Evolutionary conservation across 306 rosid genomes (phyloP).

Genomic region (Canavalia gladiata): DNA sequence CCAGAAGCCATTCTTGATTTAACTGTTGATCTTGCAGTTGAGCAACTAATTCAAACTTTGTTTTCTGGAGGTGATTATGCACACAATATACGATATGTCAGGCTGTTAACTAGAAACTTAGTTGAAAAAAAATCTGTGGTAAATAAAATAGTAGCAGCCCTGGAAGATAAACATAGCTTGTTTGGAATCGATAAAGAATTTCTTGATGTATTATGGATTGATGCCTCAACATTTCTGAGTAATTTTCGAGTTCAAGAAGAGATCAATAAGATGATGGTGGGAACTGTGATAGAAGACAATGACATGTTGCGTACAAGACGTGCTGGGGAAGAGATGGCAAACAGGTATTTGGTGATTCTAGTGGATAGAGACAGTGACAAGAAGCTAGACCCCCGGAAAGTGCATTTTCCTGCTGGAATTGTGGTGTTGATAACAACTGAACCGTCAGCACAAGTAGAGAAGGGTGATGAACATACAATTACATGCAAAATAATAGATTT

Average conservation of each 20-base stretch:
- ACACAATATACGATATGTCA: background rate
- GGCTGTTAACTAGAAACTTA: constrained; percentile 3
- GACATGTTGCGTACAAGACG: background rate
- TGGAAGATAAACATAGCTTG: background rate
- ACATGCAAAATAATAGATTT: background rate
- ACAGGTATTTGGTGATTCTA: constrained; percentile 15
- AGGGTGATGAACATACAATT: background rate
- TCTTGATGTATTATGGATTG: background rate
- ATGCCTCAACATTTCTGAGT: background rate
- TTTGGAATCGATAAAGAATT: background rate
- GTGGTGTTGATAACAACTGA: constrained; percentile 26
- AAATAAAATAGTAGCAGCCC: background rate
- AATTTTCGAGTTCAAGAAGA: constrained; percentile 16
- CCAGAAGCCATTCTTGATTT: constrained; percentile 23
- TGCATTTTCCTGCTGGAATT: background rate
- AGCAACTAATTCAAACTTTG: constrained; percentile 34
- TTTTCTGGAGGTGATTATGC: background rate
- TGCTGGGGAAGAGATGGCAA: background rate
- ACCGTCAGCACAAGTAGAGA: too few relatives aligned
- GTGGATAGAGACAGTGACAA: background rate
- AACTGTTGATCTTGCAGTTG: constrained; percentile 32
- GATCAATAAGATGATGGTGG: background rate
- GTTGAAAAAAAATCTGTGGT: constrained; percentile 3
- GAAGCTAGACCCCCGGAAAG: background rate
- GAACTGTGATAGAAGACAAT: background rate